Conservation (phyloP, 352 stramenopile species). For the Lagenidium giganteum region DNA sequence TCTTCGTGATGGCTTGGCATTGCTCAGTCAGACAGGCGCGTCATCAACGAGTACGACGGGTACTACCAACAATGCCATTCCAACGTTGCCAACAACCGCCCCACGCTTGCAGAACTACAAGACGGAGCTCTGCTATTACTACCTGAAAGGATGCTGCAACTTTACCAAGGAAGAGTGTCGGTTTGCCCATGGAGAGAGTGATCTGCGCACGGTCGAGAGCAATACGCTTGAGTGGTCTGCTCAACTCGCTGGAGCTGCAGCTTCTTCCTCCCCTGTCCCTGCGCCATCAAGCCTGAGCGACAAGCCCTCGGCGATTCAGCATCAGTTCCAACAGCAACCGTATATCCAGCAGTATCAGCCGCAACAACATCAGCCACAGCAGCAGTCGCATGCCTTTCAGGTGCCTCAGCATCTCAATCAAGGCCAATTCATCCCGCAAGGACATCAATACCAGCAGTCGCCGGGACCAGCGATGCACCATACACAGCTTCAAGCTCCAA, state of each 20-base stretch:
- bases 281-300: slow-evolving; percentile 3
- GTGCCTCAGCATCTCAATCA: slow-evolving; percentile 1
- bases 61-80: neutral
- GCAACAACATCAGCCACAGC: slow-evolving; percentile 8
- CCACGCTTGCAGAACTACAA: slow-evolving; percentile 85
- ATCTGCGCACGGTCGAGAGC: slow-evolving; percentile 77
- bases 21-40: slow-evolving; percentile 14
- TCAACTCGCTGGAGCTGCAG: slow-evolving; percentile 30
- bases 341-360: slow-evolving; percentile 13
- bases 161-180: slow-evolving; percentile 84
- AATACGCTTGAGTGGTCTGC: slow-evolving; percentile 65
- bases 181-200: slow-evolving; percentile 80
- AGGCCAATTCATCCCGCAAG: slow-evolving; percentile 13
- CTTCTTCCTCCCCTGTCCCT: neutral
- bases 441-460: slow-evolving; percentile 21
- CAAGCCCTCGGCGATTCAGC: slow-evolving; percentile 19
- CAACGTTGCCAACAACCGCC: slow-evolving; percentile 34
- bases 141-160: slow-evolving; percentile 85
- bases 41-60: neutral
- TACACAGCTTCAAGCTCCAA: slow-evolving; percentile 7
- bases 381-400: slow-evolving; percentile 14
- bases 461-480: slow-evolving; percentile 10
- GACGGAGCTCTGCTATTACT: slow-evolving; percentile 87
- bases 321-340: slow-evolving; percentile 22
- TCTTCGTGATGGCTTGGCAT: slow-evolving; percentile 45